phyloP scores from a whole-genome alignment of 2,329 filamentous ascomycete genomes.

The Dothistroma pini region DNA sequence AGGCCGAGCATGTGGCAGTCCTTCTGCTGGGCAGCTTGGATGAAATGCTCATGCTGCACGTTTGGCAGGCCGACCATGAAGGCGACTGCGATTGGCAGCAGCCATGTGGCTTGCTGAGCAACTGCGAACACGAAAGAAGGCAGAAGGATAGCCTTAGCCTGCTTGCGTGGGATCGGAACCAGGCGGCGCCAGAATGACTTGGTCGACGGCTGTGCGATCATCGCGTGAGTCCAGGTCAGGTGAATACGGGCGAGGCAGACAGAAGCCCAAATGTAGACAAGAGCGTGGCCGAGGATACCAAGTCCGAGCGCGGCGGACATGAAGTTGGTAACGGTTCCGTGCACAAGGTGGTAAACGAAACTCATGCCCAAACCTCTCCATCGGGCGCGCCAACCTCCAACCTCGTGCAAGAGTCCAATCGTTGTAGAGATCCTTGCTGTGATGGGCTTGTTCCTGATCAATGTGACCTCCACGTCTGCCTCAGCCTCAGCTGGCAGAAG shows the following conservation, averaged over 20 bases:
- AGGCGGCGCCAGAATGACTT: slow-evolving; percentile 65
- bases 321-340: slow-evolving; percentile 28
- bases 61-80: slow-evolving; percentile 47
- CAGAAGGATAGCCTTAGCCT: slow-evolving; percentile 65
- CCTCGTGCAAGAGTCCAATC: slow-evolving; percentile 45
- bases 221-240: slow-evolving; percentile 79
- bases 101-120: slow-evolving; percentile 48
- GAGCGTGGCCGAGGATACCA: slow-evolving; percentile 41
- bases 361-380: slow-evolving; percentile 36
- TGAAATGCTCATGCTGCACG: slow-evolving; percentile 28
- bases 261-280: slow-evolving; percentile 56
- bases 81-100: slow-evolving; percentile 48
- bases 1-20: slow-evolving; percentile 28
- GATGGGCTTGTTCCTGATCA: slow-evolving; percentile 55
- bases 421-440: slow-evolving; percentile 59
- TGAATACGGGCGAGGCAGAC: slow-evolving; percentile 64
- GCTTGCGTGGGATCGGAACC: slow-evolving; percentile 60
- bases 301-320: slow-evolving; percentile 41
- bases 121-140: slow-evolving; percentile 64
- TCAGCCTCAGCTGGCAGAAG: slow-evolving; percentile 38
- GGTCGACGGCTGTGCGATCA: slow-evolving; percentile 68
- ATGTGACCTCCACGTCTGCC: slow-evolving; percentile 40
- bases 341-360: slow-evolving; percentile 35
- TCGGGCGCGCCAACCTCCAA: slow-evolving; percentile 36
- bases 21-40: slow-evolving; percentile 23